Evolutionary conservation across 2,329 filamentous ascomycete species (phyloP).

Genomic region (Aspergillus melleus): DNA sequence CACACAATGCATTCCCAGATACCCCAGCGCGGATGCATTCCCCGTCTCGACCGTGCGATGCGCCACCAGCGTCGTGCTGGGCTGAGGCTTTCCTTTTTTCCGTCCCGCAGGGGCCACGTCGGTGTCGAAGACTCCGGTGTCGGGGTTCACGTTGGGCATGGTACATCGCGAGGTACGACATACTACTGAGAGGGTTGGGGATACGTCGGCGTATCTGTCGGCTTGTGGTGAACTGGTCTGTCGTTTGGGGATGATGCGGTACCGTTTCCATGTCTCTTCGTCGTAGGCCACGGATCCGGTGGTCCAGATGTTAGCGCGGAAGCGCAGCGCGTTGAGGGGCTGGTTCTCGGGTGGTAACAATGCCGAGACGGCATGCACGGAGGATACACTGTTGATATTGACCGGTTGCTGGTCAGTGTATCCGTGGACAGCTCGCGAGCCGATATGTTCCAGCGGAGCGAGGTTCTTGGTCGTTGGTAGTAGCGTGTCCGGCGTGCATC

Average conservation of each 20-base stretch:
- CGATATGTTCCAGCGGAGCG: constrained; percentile 21
- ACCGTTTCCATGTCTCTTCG: constrained; percentile 25
- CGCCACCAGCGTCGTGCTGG: constrained; percentile 21
- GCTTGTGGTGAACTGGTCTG: not conserved
- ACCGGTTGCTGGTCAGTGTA: constrained; percentile 26
- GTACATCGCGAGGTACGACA: constrained; percentile 26
- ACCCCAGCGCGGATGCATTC: constrained; percentile 21
- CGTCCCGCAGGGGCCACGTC: constrained; percentile 16
- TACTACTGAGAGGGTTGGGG: constrained; percentile 19
- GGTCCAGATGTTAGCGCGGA: constrained; percentile 24
- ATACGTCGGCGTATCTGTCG: constrained; percentile 9
- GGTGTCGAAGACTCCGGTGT: constrained; percentile 18
- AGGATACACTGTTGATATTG: constrained; percentile 23
- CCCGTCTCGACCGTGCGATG: constrained; percentile 19
- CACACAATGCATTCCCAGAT: constrained; percentile 26
- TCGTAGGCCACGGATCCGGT: constrained; percentile 17
- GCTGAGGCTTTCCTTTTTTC: constrained; percentile 22
- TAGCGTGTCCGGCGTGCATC: constrained; percentile 20
- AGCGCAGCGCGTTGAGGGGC: constrained; percentile 21
- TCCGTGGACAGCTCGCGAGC: constrained; percentile 20
- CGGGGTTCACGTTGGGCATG: constrained; percentile 23
- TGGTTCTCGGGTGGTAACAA: constrained; percentile 22
- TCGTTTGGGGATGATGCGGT: constrained; percentile 13
- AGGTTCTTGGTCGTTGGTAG: constrained; percentile 20
- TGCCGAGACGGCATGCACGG: constrained; percentile 20